Conservation (phyloP, 2,329 filamentous ascomycete genomes). For the Sphaerostilbella broomeana region DNA sequence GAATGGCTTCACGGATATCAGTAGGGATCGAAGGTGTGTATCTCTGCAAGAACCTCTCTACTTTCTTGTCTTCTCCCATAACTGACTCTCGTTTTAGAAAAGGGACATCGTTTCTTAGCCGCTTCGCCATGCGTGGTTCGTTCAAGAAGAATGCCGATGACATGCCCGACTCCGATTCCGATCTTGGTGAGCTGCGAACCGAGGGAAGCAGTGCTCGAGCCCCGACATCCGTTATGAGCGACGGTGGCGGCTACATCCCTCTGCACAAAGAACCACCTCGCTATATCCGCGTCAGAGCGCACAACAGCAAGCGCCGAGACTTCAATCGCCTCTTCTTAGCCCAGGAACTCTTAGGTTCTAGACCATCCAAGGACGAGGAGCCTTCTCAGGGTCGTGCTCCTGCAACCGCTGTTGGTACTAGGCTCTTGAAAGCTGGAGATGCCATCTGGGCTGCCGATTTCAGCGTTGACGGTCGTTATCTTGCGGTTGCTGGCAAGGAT, state of each 20-base stretch:
- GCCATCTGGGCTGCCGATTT: slow-evolving; percentile 93
- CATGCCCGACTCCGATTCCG: slow-evolving; percentile 59
- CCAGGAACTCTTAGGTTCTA: slow-evolving; percentile 71
- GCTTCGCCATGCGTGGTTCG: slow-evolving; percentile 61
- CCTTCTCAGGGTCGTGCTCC: slow-evolving; percentile 23
- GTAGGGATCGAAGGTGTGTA: slow-evolving; percentile 58
- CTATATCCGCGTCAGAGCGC: slow-evolving; percentile 78
- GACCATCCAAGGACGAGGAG: slow-evolving; percentile 27
- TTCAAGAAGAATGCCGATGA: slow-evolving; percentile 65
- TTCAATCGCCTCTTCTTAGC: slow-evolving; percentile 88
- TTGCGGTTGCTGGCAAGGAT: slow-evolving; percentile 90
- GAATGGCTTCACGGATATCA: slow-evolving; percentile 36
- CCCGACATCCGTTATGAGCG: slow-evolving; percentile 69
- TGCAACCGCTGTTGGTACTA: slow-evolving; percentile 34
- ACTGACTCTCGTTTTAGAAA: slow-evolving; percentile 51
- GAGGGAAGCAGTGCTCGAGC: slow-evolving; percentile 79
- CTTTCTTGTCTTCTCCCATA: slow-evolving; percentile 2
- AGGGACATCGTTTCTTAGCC: slow-evolving; percentile 82
- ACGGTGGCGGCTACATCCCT: slow-evolving; percentile 67
- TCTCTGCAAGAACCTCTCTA: too few species aligned
- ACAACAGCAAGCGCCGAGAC: slow-evolving; percentile 73
- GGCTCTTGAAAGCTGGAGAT: slow-evolving; percentile 42
- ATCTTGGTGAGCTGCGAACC: slow-evolving; percentile 59
- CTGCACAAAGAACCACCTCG: slow-evolving; percentile 81
- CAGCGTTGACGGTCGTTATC: slow-evolving; percentile 81